These are phyloP conservation scores for Alternaria arborescens DNA, from an alignment of 2,329 filamentous ascomycete genomes.

Conservation along the genomic window DNA sequence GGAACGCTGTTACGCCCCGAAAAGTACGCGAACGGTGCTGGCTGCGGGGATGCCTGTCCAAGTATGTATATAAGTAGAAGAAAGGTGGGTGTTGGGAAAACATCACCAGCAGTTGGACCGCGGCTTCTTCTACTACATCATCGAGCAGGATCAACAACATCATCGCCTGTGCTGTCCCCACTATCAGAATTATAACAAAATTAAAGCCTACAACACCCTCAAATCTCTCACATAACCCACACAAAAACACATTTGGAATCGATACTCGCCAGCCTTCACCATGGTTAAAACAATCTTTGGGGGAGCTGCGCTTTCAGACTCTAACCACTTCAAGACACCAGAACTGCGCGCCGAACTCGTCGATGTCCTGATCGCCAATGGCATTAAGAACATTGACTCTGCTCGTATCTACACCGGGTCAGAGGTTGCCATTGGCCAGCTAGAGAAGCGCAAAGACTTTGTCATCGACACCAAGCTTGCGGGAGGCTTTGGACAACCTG, in stretches of 20 bases:
- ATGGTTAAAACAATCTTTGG: constrained; percentile 52
- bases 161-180: constrained; percentile 4
- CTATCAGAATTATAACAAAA: background rate
- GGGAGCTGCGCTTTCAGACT: constrained; percentile 35
- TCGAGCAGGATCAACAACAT: constrained; percentile 1
- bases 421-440: constrained; percentile 54
- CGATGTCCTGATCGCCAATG: constrained; percentile 42
- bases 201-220: background rate
- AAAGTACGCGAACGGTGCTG: background rate
- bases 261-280: background rate
- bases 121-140: background rate
- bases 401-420: constrained; percentile 54
- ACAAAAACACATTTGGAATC: background rate
- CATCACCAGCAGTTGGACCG: constrained; percentile 4
- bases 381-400: constrained; percentile 52
- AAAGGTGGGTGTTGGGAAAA: background rate
- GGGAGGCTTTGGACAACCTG: constrained; percentile 48
- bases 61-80: constrained; percentile 6
- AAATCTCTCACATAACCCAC: background rate
- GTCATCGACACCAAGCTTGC: constrained; percentile 58
- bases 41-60: background rate
- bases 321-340: constrained; percentile 22
- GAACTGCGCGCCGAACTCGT: constrained; percentile 32
- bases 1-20: background rate
- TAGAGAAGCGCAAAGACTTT: constrained; percentile 53